Percentiles rank a stretch among this genome's conserved stretches.
Evolutionary conservation across 805 yeast genomes (phyloP).

Genomic region (Metschnikowia peoriensis): DNA sequence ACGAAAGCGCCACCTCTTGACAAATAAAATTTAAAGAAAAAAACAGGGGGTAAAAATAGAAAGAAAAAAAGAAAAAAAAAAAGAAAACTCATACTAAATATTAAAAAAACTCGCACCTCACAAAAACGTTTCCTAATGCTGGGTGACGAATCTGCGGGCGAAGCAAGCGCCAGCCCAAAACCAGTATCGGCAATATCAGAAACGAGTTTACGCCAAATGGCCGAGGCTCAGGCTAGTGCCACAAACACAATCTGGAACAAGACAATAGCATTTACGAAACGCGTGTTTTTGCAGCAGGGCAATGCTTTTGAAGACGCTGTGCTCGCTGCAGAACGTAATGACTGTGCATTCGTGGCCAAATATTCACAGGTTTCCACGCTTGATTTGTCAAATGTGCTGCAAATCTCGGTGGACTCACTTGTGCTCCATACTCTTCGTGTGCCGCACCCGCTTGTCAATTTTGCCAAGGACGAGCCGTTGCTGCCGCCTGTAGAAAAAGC

Average conservation of each 20-base stretch:
- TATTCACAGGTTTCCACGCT: slow-evolving; percentile 42
- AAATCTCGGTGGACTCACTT: slow-evolving; percentile 28
- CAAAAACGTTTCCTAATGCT: background rate
- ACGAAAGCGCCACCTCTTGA: no score
- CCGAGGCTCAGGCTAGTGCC: slow-evolving; percentile 11
- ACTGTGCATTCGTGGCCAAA: slow-evolving; percentile 53
- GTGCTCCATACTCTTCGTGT: slow-evolving; percentile 44
- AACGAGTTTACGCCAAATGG: slow-evolving; percentile 4
- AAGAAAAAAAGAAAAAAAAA: no score
- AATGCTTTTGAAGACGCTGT: slow-evolving; percentile 44
- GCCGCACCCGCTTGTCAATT: slow-evolving; percentile 46
- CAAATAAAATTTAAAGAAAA: no score
- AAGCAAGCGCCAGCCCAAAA: background rate
- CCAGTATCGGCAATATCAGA: slow-evolving; percentile 7
- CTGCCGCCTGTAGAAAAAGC: slow-evolving; percentile 28
- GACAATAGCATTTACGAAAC: slow-evolving; percentile 26
- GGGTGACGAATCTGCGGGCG: background rate
- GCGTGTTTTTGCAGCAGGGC: slow-evolving; percentile 20
- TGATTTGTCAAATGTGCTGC: slow-evolving; percentile 22
- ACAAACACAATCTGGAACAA: slow-evolving; percentile 24
- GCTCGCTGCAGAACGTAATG: slow-evolving; percentile 47
- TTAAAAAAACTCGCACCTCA: no score
- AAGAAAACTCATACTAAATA: no score
- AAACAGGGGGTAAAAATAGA: no score
- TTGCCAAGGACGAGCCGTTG: slow-evolving; percentile 17